Conservation (phyloP, 2,329 filamentous ascomycete genomes). For the Botrytis elliptica region DNA sequence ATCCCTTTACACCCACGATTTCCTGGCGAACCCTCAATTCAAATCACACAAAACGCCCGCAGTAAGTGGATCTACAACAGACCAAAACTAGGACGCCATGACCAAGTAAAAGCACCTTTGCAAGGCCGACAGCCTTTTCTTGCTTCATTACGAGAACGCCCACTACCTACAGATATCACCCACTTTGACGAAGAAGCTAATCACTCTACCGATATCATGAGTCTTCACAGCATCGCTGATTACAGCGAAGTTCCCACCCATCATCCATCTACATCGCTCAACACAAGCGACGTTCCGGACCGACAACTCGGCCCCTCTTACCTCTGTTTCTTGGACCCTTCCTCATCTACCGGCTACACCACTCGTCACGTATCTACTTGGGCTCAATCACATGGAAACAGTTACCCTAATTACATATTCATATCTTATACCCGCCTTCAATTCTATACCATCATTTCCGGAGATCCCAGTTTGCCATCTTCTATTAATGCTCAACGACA, state of each 20-base stretch:
- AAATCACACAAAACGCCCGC: background rate
- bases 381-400: background rate
- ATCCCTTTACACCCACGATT: background rate
- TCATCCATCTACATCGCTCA: background rate
- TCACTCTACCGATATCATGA: background rate
- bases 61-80: slow-evolving; percentile 1
- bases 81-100: background rate
- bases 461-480: background rate
- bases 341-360: background rate
- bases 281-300: background rate
- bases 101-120: background rate
- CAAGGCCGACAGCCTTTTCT: background rate
- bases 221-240: background rate
- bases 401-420: slow-evolving; percentile 12
- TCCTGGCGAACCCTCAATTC: background rate
- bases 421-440: slow-evolving; percentile 15
- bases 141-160: background rate
- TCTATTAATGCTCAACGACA: background rate
- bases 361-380: background rate
- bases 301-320: slow-evolving; percentile 11
- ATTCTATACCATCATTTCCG: slow-evolving; percentile 9
- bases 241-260: background rate
- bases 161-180: background rate
- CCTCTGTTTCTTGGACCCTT: slow-evolving; percentile 8
- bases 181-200: background rate